Base-by-base conservation (phyloP, 768 basidiomycete genomes). In the Hydnomerulius pinastri region DNA sequence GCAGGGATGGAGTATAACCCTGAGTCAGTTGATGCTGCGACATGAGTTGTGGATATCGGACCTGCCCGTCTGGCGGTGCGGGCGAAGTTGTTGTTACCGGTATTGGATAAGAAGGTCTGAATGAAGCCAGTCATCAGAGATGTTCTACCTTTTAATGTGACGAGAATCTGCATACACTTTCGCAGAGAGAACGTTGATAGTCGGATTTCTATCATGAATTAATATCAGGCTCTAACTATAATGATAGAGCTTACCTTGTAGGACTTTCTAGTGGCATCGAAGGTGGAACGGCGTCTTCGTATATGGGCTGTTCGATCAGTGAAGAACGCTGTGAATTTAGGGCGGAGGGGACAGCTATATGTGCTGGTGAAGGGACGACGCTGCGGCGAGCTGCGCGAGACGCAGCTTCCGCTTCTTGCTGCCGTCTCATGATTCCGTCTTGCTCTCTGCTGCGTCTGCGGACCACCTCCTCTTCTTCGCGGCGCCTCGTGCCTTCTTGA, bases 1-100 rank as follows among this genome's bases (percentile, higher is more conserved):
- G 79, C n/a, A 85, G 66, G 5, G 87, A 90, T 1, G 89, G 89
- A 21, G 77, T 78, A 60, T 92, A 92, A 32, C 90, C 90, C 60
- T 92, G 90, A 43, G 71, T 76, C 48, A 82, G 77, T 66, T 92
- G 90, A 51, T 92, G 90, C 48, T 80, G 79, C 1, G 85, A 83
- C 90, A 92, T 92, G 28, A 91, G 78, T 13, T 80, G 73, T 1
- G 88, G 87, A 58, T 87, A 88, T 28, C 75, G 75, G 46, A 85
- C 69, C 17, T 71, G 61, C 13, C 72, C 69, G 15, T 75, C 69
- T 29, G 76, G 73, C 5, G 76, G 73, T 13, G 83, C 79, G n/a
- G 81, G 75, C 4, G 85, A 81, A 25, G 88, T 85, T 9, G 87
- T 89, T 1, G 87, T 89, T 40, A 86, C 72, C 29, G 86, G 85